Percentiles rank a stretch among this genome's conserved stretches.
These are phyloP conservation scores for Zymoseptoria brevis DNA, from an alignment of 2,329 filamentous ascomycete genomes.

Conservation along the genomic window DNA sequence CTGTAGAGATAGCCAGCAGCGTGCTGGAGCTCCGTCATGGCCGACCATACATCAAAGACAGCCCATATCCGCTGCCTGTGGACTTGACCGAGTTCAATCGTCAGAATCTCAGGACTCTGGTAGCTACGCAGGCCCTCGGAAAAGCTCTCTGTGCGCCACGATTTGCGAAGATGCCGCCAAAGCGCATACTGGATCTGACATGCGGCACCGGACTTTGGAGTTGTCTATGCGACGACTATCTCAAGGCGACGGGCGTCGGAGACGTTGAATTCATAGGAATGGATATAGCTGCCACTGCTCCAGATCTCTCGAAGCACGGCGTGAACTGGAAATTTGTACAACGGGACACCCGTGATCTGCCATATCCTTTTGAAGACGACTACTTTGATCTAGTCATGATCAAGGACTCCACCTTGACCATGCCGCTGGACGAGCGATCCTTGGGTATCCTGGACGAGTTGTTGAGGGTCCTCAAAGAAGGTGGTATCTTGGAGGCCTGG, in stretches of 20 bases:
- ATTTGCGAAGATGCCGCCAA: conserved; percentile 59
- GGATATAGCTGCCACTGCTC: conserved; percentile 68
- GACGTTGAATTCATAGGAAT: conserved; percentile 73
- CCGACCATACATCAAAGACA: conserved; percentile 73
- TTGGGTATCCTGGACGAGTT: conserved; percentile 60
- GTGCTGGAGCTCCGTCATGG: conserved; percentile 58
- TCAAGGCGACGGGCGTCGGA: conserved; percentile 58
- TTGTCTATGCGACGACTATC: conserved; percentile 75
- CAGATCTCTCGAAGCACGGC: conserved; percentile 57
- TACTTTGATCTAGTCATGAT: conserved; percentile 85
- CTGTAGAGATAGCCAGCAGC: not conserved
- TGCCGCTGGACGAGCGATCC: conserved; percentile 49
- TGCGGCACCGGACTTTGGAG: conserved; percentile 90
- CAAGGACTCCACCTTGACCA: conserved; percentile 71
- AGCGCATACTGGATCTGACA: conserved; percentile 73
- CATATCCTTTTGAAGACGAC: conserved; percentile 68
- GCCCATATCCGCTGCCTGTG: conserved; percentile 77
- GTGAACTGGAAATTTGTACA: conserved; percentile 85
- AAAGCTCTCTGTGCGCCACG: conserved; percentile 67
- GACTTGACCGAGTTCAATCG: conserved; percentile 82
- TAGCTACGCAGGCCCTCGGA: conserved; percentile 74
- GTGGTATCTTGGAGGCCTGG: conserved; percentile 80
- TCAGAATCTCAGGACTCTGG: conserved; percentile 74
- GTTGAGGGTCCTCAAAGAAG: conserved; percentile 65
- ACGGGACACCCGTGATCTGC: conserved; percentile 69